A percentile compares a stretch with the other conserved stretches of the same genome.
Evolutionary conservation across 2,329 filamentous ascomycete genomes (phyloP).

Genomic region (Nemania abortiva): DNA sequence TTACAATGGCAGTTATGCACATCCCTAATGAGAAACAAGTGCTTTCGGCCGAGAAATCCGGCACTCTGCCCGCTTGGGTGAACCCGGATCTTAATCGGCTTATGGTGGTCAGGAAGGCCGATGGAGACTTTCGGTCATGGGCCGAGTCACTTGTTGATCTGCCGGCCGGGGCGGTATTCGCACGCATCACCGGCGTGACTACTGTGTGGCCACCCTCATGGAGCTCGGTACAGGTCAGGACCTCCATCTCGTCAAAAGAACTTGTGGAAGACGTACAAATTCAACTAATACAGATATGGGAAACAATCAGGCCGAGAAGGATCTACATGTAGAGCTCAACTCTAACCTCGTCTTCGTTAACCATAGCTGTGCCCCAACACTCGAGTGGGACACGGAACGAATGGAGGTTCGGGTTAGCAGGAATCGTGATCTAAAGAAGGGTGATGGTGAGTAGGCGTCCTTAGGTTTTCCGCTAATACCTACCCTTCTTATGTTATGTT

Average conservation of each 20-base stretch:
- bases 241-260: not conserved
- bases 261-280: not conserved
- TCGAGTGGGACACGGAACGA: conserved; percentile 33
- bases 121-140: conserved; percentile 27
- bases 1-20: conserved; percentile 12
- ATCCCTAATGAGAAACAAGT: not conserved
- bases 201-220: not conserved
- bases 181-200: conserved; percentile 31
- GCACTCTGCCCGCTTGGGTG: conserved; percentile 33
- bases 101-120: conserved; percentile 22
- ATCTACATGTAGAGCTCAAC: conserved; percentile 33
- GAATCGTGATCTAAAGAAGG: conserved; percentile 23
- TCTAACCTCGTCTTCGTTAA: conserved; percentile 32
- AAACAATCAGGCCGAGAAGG: conserved; percentile 17
- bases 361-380: conserved; percentile 32
- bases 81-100: conserved; percentile 34
- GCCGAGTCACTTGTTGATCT: conserved; percentile 33
- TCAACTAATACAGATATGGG: conserved; percentile 14
- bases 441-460: conserved; percentile 26
- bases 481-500: too few relatives aligned
- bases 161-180: conserved; percentile 35
- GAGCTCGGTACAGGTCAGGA: conserved; percentile 32
- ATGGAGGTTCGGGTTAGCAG: conserved; percentile 32
- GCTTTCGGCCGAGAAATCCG: conserved; percentile 4
- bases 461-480: too few relatives aligned